Base-by-base conservation (phyloP, 805 yeast genomes). In the Jamesozyma hellenica region DNA sequence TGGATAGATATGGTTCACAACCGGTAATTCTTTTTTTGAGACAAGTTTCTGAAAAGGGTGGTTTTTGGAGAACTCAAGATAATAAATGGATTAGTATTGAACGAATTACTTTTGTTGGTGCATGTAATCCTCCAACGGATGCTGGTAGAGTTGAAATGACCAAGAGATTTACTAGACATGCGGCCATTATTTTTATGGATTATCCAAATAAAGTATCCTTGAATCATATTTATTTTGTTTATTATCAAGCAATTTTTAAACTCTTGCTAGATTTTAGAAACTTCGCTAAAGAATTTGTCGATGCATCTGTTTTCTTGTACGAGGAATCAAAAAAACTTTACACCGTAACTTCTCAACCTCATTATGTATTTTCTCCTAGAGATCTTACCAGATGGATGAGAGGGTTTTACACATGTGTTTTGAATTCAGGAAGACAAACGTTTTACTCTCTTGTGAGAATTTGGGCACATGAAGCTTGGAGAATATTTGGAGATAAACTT, bases 91-190 rank as follows among this genome's bases (percentile, higher is more conserved):
- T 88, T 1, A 46, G 64, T 0, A 43, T 86, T 8, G 64, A 68
- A 14, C 70, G 77, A 34, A 67, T 90, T 21, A 94, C 82, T 52
- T 70, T 90, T 61, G 92, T 87, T n/a, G 96, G 94, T 8, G 96
- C 97, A 0, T 90, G 97, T 57, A 90, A 90, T 52, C 92, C 96
- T 1, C 79, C 95, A 0, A 68, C 78, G 0, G 94, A 83, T 58
- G 74, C 77, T 3, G 95, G 96, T 0, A 68, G 97, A 44, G 64
- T 70, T 10, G 55, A 54, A 3, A 53, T 90, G 17, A 64, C 77
- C 1, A 52, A 64, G 9, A 62, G 96, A 32, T 79, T 88, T 48
- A 58, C 82, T 34, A 67, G 94, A 5, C 88, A 79, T 50, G 66
- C 74, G 3, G 61, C 80, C 1, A 65, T 85, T 5, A 47, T 90